Base-by-base conservation (phyloP, 345 rosid genomes). In the Ceriops tagal region DNA sequence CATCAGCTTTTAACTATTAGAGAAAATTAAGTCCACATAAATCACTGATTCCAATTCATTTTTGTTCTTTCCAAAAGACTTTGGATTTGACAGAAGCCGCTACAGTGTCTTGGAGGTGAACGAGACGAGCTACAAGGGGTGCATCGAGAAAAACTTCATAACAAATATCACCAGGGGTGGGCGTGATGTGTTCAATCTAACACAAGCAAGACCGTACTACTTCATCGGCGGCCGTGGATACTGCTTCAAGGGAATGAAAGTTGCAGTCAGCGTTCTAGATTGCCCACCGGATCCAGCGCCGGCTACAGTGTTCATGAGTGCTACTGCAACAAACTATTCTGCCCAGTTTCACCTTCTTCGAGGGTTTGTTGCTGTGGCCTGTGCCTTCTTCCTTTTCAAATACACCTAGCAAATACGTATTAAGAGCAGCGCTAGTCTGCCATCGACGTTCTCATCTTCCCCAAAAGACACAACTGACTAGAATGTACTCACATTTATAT, bases 101-200 rank as follows among this genome's bases (percentile, higher is more conserved):
- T 59, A 69, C 34, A 71, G 55, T 47, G 79, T 71, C 2, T 51
- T 70, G 53, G 75, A 76, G 60, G 79, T 71, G 72, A 66, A 55
- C 72, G 61, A 26, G 75, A 66, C 68, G 9, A 43, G 71, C 68
- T 75, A 71, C 30, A 67, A 67, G 11, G 24, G 21, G 11, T 70
- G 75, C 79, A 24, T 18, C 4, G 68, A 62, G 4, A 47, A 61
- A 15, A 24, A 24, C 49, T 76, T 71, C 68, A 55, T 71, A 2
- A 55, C 47, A 5, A 76, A 76, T 37, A 66, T 76, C 6, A 76
- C 79, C 11, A 76, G 68, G 39, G 79, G 75, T 0, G 75, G 79
- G 5, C 27, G 75, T 0, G 79, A 76, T 15, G 79, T 71, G 64
- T 71, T 76, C 53, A 76, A 66, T 62, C 71, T 76, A 27, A 76